Conservation (phyloP, 2,329 filamentous ascomycete species). For the Monosporascus sp. region DNA sequence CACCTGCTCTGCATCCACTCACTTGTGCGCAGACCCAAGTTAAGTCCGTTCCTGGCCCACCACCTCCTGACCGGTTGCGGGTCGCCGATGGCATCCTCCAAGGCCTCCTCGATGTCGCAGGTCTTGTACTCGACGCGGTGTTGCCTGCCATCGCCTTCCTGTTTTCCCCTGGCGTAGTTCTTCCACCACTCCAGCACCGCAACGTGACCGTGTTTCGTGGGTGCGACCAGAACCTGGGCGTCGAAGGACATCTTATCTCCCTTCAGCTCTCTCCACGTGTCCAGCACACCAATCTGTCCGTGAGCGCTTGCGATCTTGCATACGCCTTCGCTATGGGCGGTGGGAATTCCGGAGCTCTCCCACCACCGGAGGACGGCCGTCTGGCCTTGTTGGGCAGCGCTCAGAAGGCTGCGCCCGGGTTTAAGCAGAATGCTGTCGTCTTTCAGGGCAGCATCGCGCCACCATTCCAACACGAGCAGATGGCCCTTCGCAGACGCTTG, state of each 20-base stretch:
- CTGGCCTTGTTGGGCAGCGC: slow-evolving; percentile 78
- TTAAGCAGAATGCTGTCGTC: slow-evolving; percentile 60
- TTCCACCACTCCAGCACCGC: slow-evolving; percentile 92
- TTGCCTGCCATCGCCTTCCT: slow-evolving; percentile 48
- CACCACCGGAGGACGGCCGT: slow-evolving; percentile 79
- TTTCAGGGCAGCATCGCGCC: slow-evolving; percentile 65
- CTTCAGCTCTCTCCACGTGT: slow-evolving; percentile 73
- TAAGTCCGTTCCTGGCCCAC: slow-evolving; percentile 84
- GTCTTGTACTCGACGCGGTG: slow-evolving; percentile 87
- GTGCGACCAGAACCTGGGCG: slow-evolving; percentile 75
- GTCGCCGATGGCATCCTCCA: slow-evolving; percentile 78
- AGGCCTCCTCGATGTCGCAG: slow-evolving; percentile 89
- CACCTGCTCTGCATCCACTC: slow-evolving; percentile 86
- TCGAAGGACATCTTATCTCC: slow-evolving; percentile 72
- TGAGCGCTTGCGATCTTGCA: slow-evolving; percentile 80
- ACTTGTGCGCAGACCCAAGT: slow-evolving; percentile 73
- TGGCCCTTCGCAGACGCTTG: slow-evolving; percentile 81
- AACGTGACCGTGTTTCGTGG: slow-evolving; percentile 81
- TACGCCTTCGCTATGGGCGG: slow-evolving; percentile 74
- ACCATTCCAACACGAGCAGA: slow-evolving; percentile 87
- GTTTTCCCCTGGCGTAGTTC: slow-evolving; percentile 53
- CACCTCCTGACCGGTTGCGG: slow-evolving; percentile 71
- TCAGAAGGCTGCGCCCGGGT: slow-evolving; percentile 77
- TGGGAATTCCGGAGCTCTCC: slow-evolving; percentile 74
- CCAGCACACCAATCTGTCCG: slow-evolving; percentile 77